Conservation (phyloP, 2,329 filamentous ascomycete genomes). For the Colletotrichum coccodes region DNA sequence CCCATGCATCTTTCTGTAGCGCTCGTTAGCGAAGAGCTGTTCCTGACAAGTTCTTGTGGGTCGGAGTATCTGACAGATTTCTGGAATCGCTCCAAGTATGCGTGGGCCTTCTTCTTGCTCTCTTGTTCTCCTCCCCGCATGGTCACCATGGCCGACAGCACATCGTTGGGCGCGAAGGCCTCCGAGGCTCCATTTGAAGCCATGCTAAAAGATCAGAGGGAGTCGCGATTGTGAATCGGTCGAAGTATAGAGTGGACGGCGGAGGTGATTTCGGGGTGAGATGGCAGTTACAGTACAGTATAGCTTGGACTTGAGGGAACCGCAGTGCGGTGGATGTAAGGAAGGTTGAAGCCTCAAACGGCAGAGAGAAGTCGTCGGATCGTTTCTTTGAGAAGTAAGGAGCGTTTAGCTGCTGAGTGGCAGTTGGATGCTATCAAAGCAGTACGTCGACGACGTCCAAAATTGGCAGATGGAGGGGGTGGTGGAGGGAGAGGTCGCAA, state of each 20-base stretch:
- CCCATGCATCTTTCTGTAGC: constrained; percentile 88
- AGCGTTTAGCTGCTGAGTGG: constrained; percentile 24
- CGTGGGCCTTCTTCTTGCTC: constrained; percentile 89
- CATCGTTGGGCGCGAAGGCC: constrained; percentile 78
- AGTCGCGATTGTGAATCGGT: not conserved
- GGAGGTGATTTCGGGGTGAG: constrained; percentile 7
- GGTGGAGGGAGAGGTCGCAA: constrained; percentile 27
- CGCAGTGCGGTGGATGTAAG: not conserved
- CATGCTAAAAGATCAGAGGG: constrained; percentile 60
- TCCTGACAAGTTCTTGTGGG: constrained; percentile 1
- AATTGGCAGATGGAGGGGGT: constrained; percentile 28
- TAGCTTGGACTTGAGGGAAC: constrained; percentile 10
- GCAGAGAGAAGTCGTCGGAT: not conserved
- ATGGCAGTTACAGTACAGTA: constrained; percentile 15
- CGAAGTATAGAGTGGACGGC: not conserved
- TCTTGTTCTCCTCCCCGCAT: constrained; percentile 88
- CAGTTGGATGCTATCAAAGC: constrained; percentile 27
- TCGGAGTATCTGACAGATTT: constrained; percentile 81
- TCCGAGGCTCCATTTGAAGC: constrained; percentile 72
- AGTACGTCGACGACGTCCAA: constrained; percentile 24
- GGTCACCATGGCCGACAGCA: constrained; percentile 88
- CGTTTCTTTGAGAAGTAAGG: constrained; percentile 9
- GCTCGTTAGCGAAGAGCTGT: not conserved
- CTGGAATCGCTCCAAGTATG: constrained; percentile 94
- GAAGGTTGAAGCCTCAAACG: not conserved